A percentile compares a stretch with the other conserved stretches of the same genome.
These are phyloP conservation scores for Beauveria scarabaeidicola DNA, from an alignment of 2,329 filamentous ascomycete species.

Conservation along the genomic window DNA sequence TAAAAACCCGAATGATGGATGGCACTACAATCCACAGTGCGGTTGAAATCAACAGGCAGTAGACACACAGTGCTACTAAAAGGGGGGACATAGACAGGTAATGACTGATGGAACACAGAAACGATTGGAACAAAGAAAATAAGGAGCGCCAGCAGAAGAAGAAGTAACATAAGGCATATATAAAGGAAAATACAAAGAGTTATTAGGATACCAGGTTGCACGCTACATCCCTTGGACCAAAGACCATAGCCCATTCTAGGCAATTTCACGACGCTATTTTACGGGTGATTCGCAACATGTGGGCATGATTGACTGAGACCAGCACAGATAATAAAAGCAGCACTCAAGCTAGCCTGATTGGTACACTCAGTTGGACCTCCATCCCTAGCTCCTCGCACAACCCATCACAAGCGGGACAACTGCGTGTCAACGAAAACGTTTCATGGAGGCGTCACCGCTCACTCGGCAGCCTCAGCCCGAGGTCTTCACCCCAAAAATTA, in stretches of 20 bases:
- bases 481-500: constrained; percentile 88
- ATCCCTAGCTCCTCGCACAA: neutral
- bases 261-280: neutral
- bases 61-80: too few relatives aligned
- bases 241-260: neutral
- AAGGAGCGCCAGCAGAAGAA: too few relatives aligned
- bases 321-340: neutral
- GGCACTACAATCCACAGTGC: too few relatives aligned
- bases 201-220: neutral
- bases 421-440: neutral
- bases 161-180: neutral
- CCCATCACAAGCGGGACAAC: neutral
- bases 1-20: too few relatives aligned
- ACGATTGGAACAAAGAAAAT: too few relatives aligned
- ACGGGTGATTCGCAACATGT: neutral
- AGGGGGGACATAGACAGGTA: too few relatives aligned
- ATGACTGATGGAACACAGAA: too few relatives aligned
- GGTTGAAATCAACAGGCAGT: too few relatives aligned
- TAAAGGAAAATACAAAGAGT: neutral
- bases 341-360: neutral
- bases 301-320: neutral
- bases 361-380: neutral
- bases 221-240: neutral
- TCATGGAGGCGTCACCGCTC: constrained; percentile 84
- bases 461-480: constrained; percentile 87